These are phyloP conservation scores for Aschersonia sp. DNA, from an alignment of 2,329 filamentous ascomycete species.

Conservation along the genomic window DNA sequence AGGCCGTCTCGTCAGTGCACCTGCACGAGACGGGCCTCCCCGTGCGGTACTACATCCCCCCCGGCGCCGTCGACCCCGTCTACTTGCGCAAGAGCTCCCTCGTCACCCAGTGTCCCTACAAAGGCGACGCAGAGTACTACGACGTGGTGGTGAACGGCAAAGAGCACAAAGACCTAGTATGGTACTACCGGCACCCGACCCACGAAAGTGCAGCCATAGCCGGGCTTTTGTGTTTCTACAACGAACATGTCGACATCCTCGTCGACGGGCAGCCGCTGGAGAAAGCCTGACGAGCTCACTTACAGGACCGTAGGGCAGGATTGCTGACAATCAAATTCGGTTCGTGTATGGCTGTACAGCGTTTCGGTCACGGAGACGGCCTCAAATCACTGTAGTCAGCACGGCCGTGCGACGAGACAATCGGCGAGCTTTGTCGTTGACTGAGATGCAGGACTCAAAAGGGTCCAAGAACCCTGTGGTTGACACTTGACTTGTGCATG, in stretches of 20 bases:
- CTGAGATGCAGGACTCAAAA: too few species aligned
- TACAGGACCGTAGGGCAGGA: too few species aligned
- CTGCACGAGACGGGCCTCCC: constrained; percentile 47
- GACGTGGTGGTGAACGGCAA: constrained; percentile 31
- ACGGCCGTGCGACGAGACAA: too few species aligned
- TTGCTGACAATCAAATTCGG: too few species aligned
- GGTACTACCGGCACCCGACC: constrained; percentile 47
- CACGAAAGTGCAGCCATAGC: constrained; percentile 39
- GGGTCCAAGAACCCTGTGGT: too few species aligned
- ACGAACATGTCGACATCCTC: constrained; percentile 52
- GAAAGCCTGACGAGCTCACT: background rate
- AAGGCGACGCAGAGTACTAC: constrained; percentile 51
- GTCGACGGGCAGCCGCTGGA: constrained; percentile 29
- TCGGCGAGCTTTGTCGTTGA: too few species aligned
- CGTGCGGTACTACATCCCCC: constrained; percentile 43
- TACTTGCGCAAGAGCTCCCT: constrained; percentile 34
- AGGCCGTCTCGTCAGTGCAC: constrained; percentile 31
- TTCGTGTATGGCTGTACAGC: too few species aligned
- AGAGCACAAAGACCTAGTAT: constrained; percentile 36
- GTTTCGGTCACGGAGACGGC: too few species aligned
- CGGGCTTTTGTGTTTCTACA: constrained; percentile 49
- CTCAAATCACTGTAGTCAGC: too few species aligned
- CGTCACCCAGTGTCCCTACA: constrained; percentile 50
- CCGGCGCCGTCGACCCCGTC: constrained; percentile 30
- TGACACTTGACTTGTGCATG: too few species aligned